phyloP scores from a whole-genome alignment of 306 rosid species.

The Gastrolobium villosum region DNA sequence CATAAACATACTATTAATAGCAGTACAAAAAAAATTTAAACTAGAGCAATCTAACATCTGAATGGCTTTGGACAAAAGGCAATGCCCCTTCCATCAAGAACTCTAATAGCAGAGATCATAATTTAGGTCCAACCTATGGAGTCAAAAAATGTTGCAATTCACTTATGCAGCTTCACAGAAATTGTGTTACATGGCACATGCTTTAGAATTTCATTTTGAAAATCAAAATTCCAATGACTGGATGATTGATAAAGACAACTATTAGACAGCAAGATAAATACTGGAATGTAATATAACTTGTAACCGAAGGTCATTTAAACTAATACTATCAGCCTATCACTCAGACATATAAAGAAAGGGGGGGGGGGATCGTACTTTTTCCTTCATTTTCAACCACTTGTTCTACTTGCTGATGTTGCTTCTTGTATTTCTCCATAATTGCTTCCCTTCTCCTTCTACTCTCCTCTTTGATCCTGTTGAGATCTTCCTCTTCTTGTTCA shows the following conservation, averaged over 20 bases:
- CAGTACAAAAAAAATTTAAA: not conserved
- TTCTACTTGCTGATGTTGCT: slow-evolving; percentile 62
- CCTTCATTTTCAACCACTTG: slow-evolving; percentile 52
- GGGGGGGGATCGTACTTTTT: slow-evolving; percentile 55
- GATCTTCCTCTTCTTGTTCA: slow-evolving; percentile 95
- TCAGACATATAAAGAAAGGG: not conserved
- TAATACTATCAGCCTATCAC: slow-evolving; percentile 10
- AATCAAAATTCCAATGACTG: not conserved
- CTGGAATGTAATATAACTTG: slow-evolving; percentile 19
- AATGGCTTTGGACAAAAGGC: slow-evolving; percentile 10
- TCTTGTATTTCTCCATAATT: slow-evolving; percentile 89
- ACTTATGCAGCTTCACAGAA: slow-evolving; percentile 12
- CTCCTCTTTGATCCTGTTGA: slow-evolving; percentile 93
- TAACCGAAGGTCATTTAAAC: not conserved
- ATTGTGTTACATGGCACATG: slow-evolving; percentile 1
- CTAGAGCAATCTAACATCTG: not conserved
- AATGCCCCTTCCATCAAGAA: slow-evolving; percentile 3
- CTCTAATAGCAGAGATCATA: not conserved
- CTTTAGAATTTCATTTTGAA: slow-evolving; percentile 18
- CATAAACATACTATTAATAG: slow-evolving; percentile 7
- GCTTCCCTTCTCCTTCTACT: slow-evolving; percentile 90
- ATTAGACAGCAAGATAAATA: not conserved
- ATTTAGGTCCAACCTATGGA: not conserved
- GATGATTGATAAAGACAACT: not conserved
- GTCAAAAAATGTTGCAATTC: slow-evolving; percentile 2